Evolutionary conservation across 768 basidiomycete species (phyloP).

Genomic region (Leucocoprinus sp.): DNA sequence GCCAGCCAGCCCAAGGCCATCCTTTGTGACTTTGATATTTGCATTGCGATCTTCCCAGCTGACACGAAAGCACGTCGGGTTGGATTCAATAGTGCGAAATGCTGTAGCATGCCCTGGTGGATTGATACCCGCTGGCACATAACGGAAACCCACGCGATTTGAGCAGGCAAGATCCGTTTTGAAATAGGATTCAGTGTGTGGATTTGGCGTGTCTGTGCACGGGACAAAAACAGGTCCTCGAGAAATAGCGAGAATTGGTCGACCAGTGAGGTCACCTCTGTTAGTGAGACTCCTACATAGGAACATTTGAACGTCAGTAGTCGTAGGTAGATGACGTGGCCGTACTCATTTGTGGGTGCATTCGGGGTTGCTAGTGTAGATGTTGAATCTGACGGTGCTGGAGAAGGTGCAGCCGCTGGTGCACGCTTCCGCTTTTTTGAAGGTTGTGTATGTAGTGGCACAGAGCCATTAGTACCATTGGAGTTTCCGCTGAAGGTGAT

Average conservation of each 20-base stretch:
- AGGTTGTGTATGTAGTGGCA: slow-evolving; percentile 23
- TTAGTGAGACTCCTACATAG: slow-evolving; percentile 44
- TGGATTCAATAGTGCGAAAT: slow-evolving; percentile 76
- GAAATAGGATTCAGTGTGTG: slow-evolving; percentile 35
- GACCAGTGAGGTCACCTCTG: slow-evolving; percentile 59
- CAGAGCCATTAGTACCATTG: slow-evolving; percentile 26
- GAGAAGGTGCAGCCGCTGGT: slow-evolving; percentile 41
- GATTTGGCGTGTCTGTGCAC: slow-evolving; percentile 33
- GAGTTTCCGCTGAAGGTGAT: slow-evolving; percentile 13
- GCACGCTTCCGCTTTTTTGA: slow-evolving; percentile 52
- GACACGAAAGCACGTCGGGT: slow-evolving; percentile 60
- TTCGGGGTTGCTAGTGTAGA: slow-evolving; percentile 24
- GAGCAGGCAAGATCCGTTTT: slow-evolving; percentile 64
- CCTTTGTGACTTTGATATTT: slow-evolving; percentile 70
- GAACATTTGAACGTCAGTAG: slow-evolving; percentile 8
- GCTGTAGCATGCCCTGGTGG: slow-evolving; percentile 47
- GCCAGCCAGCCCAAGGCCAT: slow-evolving; percentile 68
- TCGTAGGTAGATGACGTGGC: not conserved
- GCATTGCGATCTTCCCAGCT: slow-evolving; percentile 90
- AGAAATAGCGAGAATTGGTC: slow-evolving; percentile 66
- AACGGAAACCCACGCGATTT: slow-evolving; percentile 75
- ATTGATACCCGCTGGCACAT: slow-evolving; percentile 70
- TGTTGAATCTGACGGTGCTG: slow-evolving; percentile 49
- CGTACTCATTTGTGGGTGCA: slow-evolving; percentile 8
- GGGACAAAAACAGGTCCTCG: slow-evolving; percentile 66